Percentiles rank a stretch among this genome's conserved stretches.
Conservation (phyloP, 1,284 basidiomycete genomes). For the Xanthoconium separans region DNA sequence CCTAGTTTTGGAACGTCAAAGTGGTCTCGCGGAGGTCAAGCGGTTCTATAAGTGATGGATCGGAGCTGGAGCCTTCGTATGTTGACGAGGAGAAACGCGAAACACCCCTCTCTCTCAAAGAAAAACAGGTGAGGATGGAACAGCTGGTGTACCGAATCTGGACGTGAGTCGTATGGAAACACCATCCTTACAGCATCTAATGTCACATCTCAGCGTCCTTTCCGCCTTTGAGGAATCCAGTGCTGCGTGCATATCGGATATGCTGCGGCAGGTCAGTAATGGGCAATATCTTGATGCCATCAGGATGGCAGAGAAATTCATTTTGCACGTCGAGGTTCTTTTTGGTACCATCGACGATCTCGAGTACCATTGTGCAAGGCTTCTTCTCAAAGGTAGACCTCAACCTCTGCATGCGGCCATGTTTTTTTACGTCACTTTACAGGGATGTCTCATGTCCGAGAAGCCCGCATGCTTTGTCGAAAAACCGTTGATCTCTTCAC, state of each 20-base stretch:
- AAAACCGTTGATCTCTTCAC: slow-evolving; percentile 99
- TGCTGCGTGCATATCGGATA: slow-evolving; percentile 99
- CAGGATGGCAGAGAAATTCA: slow-evolving; percentile 97
- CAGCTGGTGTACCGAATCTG: slow-evolving; percentile 98
- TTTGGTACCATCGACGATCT: slow-evolving; percentile 98
- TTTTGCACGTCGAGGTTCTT: slow-evolving; percentile 96
- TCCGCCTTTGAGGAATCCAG: slow-evolving; percentile 98
- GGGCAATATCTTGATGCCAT: slow-evolving; percentile 96
- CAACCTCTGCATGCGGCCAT: slow-evolving; percentile 6
- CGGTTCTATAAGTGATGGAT: slow-evolving; percentile 56
- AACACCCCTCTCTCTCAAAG: slow-evolving; percentile 81
- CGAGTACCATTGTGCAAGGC: slow-evolving; percentile 83
- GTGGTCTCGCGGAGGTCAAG: slow-evolving; percentile 77
- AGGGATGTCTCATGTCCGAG: slow-evolving; percentile 98
- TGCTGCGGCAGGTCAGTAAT: slow-evolving; percentile 96
- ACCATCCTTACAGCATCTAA: slow-evolving; percentile 7
- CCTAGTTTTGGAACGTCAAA: slow-evolving; percentile 98
- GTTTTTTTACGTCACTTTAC: slow-evolving; percentile 18
- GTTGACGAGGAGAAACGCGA: slow-evolving; percentile 79
- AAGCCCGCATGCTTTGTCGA: slow-evolving; percentile 97
- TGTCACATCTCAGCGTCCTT: slow-evolving; percentile 60
- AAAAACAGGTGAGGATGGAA: slow-evolving; percentile 94
- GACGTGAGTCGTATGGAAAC: slow-evolving; percentile 60
- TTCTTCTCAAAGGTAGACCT: slow-evolving; percentile 78
- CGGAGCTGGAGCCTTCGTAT: slow-evolving; percentile 52